These are phyloP conservation scores for Syzygium grande DNA, from an alignment of 345 rosid species.

Conservation along the genomic window DNA sequence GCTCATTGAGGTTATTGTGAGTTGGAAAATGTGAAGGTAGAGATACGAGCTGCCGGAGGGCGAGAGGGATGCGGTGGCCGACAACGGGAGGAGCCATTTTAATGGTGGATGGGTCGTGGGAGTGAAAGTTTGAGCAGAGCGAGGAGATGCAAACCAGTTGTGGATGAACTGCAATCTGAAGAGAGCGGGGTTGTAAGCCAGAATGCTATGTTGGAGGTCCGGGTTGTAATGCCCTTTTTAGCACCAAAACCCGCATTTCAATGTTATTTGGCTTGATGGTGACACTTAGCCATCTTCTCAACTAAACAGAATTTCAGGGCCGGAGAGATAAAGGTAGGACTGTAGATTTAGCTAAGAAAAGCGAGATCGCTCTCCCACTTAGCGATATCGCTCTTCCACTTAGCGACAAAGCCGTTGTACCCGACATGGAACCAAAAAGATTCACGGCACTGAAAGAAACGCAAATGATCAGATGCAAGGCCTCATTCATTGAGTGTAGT, in stretches of 20 bases:
- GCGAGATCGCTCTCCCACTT: too few relatives aligned
- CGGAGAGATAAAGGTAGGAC: neutral
- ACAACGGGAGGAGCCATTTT: neutral
- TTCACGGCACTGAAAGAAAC: too few relatives aligned
- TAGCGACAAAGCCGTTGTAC: too few relatives aligned
- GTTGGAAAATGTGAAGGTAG: neutral
- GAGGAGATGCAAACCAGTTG: constrained; percentile 5
- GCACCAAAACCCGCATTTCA: neutral
- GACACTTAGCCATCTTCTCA: neutral
- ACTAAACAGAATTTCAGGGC: neutral
- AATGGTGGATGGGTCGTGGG: neutral
- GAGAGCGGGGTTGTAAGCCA: neutral
- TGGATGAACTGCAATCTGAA: constrained; percentile 3
- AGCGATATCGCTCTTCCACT: too few relatives aligned
- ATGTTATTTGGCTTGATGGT: neutral
- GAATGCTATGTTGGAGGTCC: neutral
- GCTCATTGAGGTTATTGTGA: neutral
- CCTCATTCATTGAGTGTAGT: neutral
- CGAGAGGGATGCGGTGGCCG: neutral
- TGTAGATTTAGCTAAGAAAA: neutral
- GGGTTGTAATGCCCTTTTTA: neutral
- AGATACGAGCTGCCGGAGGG: neutral
- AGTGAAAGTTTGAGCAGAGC: neutral
- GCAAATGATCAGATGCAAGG: too few relatives aligned
- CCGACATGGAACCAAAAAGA: too few relatives aligned